phyloP scores from a whole-genome alignment of 2,329 filamentous ascomycete species.

The Diaporthe ilicicola region DNA sequence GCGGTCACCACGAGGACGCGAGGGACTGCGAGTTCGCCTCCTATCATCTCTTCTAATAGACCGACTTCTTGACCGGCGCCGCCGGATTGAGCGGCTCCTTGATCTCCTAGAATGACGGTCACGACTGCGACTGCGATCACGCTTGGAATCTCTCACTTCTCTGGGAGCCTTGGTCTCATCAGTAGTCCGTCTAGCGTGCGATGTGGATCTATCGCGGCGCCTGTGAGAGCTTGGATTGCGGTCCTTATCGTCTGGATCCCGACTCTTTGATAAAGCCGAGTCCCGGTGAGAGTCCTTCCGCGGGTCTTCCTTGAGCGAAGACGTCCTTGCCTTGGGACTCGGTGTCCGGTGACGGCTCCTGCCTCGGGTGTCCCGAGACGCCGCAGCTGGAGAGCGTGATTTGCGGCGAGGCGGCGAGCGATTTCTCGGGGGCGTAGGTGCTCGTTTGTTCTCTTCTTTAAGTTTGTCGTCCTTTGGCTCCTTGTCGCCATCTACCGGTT shows the following conservation, averaged over 20 bases:
- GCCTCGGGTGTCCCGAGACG: slow-evolving; percentile 41
- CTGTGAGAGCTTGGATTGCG: slow-evolving; percentile 39
- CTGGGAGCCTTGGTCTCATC: slow-evolving; percentile 23
- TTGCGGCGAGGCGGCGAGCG: slow-evolving; percentile 28
- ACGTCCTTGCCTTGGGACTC: slow-evolving; percentile 23
- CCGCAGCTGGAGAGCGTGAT: slow-evolving; percentile 39
- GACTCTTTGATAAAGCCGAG: slow-evolving; percentile 37
- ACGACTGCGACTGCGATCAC: slow-evolving; percentile 40
- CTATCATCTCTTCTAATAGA: slow-evolving; percentile 39
- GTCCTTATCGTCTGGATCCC: slow-evolving; percentile 41
- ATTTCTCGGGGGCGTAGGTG: slow-evolving; percentile 18
- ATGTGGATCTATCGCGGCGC: slow-evolving; percentile 26
- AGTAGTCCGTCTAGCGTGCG: slow-evolving; percentile 15
- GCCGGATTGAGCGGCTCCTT: slow-evolving; percentile 40
- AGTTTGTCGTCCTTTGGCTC: slow-evolving; percentile 36
- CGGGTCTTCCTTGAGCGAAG: slow-evolving; percentile 19
- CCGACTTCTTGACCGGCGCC: slow-evolving; percentile 40
- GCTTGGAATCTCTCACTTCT: slow-evolving; percentile 41
- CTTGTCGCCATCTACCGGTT: slow-evolving; percentile 36
- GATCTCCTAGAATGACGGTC: slow-evolving; percentile 35
- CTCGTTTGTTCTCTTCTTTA: slow-evolving; percentile 34
- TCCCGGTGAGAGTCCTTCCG: slow-evolving; percentile 23
- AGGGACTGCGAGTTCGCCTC: slow-evolving; percentile 41
- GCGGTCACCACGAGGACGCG: slow-evolving; percentile 35
- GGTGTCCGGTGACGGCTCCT: slow-evolving; percentile 31